Conservation (phyloP, 2,329 filamentous ascomycete genomes). For the Fusarium praegraminearum region DNA sequence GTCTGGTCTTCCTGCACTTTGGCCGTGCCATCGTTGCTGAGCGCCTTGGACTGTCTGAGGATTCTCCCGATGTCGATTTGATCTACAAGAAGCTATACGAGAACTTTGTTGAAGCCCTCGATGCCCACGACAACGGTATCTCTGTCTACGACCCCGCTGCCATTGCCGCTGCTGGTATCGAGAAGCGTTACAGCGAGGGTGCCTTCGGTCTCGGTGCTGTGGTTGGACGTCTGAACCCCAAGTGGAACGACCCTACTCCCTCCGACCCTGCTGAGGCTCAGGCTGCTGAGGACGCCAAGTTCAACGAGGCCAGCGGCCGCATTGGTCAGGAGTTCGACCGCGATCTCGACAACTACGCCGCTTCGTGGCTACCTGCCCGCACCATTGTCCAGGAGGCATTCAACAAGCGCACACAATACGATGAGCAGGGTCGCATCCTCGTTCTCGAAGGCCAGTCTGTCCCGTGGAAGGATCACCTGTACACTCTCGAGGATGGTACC, state of each 20-base stretch:
- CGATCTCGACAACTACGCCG: slow-evolving; percentile 80
- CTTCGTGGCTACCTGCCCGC: slow-evolving; percentile 89
- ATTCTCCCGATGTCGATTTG: slow-evolving; percentile 75
- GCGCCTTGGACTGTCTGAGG: slow-evolving; percentile 63
- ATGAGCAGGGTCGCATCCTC: slow-evolving; percentile 81
- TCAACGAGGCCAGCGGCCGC: slow-evolving; percentile 79
- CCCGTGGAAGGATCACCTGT: slow-evolving; percentile 97
- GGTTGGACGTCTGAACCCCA: slow-evolving; percentile 82
- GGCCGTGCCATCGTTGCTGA: slow-evolving; percentile 83
- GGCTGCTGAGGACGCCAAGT: slow-evolving; percentile 82
- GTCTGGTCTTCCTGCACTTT: slow-evolving; percentile 96
- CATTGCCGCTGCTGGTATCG: slow-evolving; percentile 75
- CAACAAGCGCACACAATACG: slow-evolving; percentile 72
- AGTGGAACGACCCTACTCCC: slow-evolving; percentile 76
- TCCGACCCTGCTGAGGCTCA: slow-evolving; percentile 69
- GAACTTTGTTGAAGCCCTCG: slow-evolving; percentile 93
- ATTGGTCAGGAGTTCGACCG: slow-evolving; percentile 91
- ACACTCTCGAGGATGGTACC: slow-evolving; percentile 79
- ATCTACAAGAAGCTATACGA: slow-evolving; percentile 92
- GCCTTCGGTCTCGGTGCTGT: slow-evolving; percentile 87
- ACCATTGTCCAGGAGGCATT: slow-evolving; percentile 83
- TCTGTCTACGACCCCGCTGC: slow-evolving; percentile 80
- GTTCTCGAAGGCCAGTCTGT: slow-evolving; percentile 82
- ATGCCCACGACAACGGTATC: slow-evolving; percentile 98
- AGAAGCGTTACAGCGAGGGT: slow-evolving; percentile 86